Conservation (phyloP, 371 early-diverging fungal genomes). For the Dinochytrium kinnereticum region DNA sequence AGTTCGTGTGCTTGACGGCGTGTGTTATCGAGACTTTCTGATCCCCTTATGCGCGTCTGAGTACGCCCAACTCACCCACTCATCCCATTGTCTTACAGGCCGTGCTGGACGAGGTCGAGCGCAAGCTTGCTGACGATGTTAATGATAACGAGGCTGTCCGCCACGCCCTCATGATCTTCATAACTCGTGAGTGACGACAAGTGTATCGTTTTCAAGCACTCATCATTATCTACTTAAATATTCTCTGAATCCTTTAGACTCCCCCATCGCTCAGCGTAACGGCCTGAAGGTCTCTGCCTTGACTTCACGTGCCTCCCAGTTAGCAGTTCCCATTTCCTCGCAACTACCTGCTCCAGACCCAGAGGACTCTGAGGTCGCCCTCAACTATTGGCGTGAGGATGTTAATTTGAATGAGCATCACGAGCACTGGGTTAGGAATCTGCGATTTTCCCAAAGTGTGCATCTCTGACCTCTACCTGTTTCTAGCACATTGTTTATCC, state of each 20-base stretch:
- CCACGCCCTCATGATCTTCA: slow-evolving; percentile 26
- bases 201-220: too few relatives aligned
- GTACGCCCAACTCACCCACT: neutral
- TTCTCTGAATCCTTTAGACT: too few relatives aligned
- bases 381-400: slow-evolving; percentile 28
- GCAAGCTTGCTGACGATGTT: neutral
- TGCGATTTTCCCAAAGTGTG: neutral
- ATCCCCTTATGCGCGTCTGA: neutral
- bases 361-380: slow-evolving; percentile 14
- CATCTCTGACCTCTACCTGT: neutral
- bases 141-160: slow-evolving; percentile 22
- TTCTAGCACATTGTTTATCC: slow-evolving; percentile 19
- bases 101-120: slow-evolving; percentile 16
- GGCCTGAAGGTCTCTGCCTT: slow-evolving; percentile 7
- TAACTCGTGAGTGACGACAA: too few relatives aligned
- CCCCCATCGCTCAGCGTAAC: neutral
- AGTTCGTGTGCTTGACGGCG: neutral
- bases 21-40: neutral
- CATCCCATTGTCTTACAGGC: too few relatives aligned
- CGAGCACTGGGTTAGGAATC: slow-evolving; percentile 20
- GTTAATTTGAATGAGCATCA: slow-evolving; percentile 24
- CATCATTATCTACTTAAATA: too few relatives aligned
- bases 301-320: neutral
- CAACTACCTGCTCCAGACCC: slow-evolving; percentile 7
- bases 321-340: slow-evolving; percentile 14